phyloP scores from a whole-genome alignment of 1,284 basidiomycete species.

The Sanghuangporus baumii region DNA sequence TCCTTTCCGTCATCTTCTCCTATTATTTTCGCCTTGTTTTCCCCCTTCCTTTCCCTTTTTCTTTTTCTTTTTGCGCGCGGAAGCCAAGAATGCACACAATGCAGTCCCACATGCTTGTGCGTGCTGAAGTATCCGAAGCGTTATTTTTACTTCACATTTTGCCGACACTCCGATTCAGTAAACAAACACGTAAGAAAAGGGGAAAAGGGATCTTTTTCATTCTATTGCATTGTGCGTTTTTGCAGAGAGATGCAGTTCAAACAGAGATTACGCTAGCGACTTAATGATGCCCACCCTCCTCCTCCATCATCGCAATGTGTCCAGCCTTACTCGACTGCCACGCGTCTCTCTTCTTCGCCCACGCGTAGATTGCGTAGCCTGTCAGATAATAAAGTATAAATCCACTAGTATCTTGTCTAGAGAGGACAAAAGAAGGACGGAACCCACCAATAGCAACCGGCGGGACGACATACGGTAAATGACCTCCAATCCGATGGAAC shows the following conservation, averaged over 20 bases:
- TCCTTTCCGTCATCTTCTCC: neutral
- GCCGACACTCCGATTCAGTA: neutral
- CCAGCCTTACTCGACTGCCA: slow-evolving; percentile 80
- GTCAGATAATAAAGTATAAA: neutral
- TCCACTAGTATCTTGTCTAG: neutral
- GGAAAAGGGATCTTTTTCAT: no score
- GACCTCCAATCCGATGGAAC: slow-evolving; percentile 68
- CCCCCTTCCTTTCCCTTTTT: neutral
- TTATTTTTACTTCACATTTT: neutral
- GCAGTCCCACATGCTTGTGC: neutral
- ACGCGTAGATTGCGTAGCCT: slow-evolving; percentile 84
- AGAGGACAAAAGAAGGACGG: neutral
- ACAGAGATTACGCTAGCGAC: neutral
- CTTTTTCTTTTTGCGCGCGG: neutral
- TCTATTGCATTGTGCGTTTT: neutral
- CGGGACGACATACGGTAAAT: slow-evolving; percentile 76
- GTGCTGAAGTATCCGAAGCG: neutral
- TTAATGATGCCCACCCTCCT: slow-evolving; percentile 13
- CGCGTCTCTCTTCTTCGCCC: slow-evolving; percentile 69
- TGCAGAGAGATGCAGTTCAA: neutral
- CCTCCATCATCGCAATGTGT: slow-evolving; percentile 44
- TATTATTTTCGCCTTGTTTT: neutral
- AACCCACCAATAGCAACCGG: slow-evolving; percentile 75
- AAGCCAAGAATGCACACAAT: neutral
- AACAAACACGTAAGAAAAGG: neutral